phyloP scores from a whole-genome alignment of 768 basidiomycete genomes.

The Termitomyces sp. region DNA sequence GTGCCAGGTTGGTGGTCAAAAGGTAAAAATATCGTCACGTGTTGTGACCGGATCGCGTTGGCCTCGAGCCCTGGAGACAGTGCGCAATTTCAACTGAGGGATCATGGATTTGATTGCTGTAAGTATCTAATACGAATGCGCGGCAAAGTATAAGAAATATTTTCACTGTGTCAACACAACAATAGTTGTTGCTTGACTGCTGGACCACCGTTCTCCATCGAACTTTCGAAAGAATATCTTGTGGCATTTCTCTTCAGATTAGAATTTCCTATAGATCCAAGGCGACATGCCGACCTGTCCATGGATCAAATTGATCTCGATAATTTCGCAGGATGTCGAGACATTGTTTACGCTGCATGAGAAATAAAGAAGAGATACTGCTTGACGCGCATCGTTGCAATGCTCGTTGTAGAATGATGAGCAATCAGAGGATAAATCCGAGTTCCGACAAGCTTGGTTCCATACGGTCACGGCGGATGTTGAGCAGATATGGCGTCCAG shows the following conservation, averaged over 20 bases:
- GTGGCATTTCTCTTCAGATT: not conserved
- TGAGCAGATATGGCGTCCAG: slow-evolving; percentile 40
- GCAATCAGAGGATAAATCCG: slow-evolving; percentile 11
- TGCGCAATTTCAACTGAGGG: not conserved
- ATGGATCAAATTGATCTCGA: not conserved
- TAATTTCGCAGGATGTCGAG: not conserved
- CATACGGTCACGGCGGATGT: slow-evolving; percentile 21
- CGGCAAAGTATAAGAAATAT: not conserved
- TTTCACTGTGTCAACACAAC: not conserved
- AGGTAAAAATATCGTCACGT: not conserved
- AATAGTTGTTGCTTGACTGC: not conserved
- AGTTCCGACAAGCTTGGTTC: slow-evolving; percentile 19
- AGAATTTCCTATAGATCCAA: not conserved
- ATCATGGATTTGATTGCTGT: not conserved
- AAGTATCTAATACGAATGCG: not conserved
- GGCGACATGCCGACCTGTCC: not conserved
- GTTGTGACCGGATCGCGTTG: slow-evolving; percentile 4
- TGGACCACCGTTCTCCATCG: not conserved
- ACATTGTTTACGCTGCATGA: too few species aligned
- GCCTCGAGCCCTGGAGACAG: not conserved
- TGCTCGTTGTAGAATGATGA: not conserved
- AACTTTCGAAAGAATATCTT: not conserved
- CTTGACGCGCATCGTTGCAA: too few species aligned
- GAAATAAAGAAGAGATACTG: too few species aligned
- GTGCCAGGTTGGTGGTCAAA: slow-evolving; percentile 5